Evolutionary conservation across 176 grass and related monocot genomes (phyloP), one percentile per base, ranked within the genome.

Genomic region (barley (Hordeum vulgare)): DNA sequence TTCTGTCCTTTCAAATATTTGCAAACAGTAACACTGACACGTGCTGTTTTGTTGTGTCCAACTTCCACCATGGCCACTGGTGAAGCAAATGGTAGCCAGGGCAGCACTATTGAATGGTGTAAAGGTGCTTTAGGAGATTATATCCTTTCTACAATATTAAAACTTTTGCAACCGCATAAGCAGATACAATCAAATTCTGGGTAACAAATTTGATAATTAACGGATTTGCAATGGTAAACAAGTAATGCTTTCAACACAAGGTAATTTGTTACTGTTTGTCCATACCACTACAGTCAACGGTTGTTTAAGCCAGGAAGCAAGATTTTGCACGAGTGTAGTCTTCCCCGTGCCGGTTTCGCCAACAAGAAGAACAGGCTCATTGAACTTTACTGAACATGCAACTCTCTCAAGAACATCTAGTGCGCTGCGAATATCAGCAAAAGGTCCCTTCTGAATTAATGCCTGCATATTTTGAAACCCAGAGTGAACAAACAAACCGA

Each of bases 321-420:
- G 89, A 86, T 93, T 93, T 85, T 98, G 95, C 70, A 98, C 90
- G 11, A 88, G 58, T n/a, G 95, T 98, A 31, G 95, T 98, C 85
- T 98, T 98, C 77, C 95, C 95, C 10, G 95, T 98, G 45, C 95
- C 95, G 63, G 95, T 98, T 95, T 98, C 95, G 69, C 95, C 95
- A 84, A 98, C 95, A 17, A 98, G 90, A 91, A 98, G 95, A 86
- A 95, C 87, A 44, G 95, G 90, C 85, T 98, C 92, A 11, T 95
- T 98, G 79, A 84, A 86, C 72, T 93, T 95, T 78, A 98, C 79
- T 70, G 95, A 98, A 79, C 88, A 93, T 61, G 92, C 90, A 80
- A 98, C 88, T 69, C 89, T 91, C 86, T 98, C 95, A 40, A 98
- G 90, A 84, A 83, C 85, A 85, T 94, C 86, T 70, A 95, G 57